Conservation (phyloP, 257 asterid genomes). For the Plantago elongata region DNA sequence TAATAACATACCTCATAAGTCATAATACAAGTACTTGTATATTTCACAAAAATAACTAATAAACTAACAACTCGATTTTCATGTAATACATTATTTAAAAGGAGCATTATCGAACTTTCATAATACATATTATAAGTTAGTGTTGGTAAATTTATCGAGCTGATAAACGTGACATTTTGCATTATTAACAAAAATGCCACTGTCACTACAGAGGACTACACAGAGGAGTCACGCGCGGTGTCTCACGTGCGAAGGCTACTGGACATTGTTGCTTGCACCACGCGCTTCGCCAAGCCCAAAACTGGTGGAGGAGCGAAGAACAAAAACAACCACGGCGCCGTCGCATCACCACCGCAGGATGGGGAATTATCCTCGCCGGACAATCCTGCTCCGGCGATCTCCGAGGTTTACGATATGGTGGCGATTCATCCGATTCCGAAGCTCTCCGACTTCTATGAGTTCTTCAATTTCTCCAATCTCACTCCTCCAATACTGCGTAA, state of each 20-base stretch:
- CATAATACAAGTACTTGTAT: too few species aligned
- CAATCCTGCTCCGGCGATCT: constrained; percentile 39
- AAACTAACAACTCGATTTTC: too few species aligned
- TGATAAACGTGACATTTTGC: neutral
- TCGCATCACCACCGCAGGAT: constrained; percentile 38
- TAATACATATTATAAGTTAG: too few species aligned
- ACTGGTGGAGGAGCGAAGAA: constrained; percentile 39
- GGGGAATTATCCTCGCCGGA: constrained; percentile 51
- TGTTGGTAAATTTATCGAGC: too few species aligned
- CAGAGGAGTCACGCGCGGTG: constrained; percentile 62
- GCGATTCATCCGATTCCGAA: constrained; percentile 97
- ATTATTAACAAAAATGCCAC: constrained; percentile 49
- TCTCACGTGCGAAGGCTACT: constrained; percentile 91
- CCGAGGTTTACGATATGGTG: constrained; percentile 77
- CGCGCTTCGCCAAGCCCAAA: constrained; percentile 82
- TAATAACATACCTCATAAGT: too few species aligned
- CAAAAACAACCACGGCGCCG: constrained; percentile 36
- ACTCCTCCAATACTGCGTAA: constrained; percentile 78
- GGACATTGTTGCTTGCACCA: constrained; percentile 91
- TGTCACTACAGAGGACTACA: constrained; percentile 68
- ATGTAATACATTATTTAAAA: too few species aligned
- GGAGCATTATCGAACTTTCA: too few species aligned
- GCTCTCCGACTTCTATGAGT: constrained; percentile 95
- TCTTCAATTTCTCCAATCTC: constrained; percentile 81
- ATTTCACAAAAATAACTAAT: too few species aligned